Evolutionary conservation across 768 basidiomycete genomes (phyloP).

Genomic region (Paxillus involutus): DNA sequence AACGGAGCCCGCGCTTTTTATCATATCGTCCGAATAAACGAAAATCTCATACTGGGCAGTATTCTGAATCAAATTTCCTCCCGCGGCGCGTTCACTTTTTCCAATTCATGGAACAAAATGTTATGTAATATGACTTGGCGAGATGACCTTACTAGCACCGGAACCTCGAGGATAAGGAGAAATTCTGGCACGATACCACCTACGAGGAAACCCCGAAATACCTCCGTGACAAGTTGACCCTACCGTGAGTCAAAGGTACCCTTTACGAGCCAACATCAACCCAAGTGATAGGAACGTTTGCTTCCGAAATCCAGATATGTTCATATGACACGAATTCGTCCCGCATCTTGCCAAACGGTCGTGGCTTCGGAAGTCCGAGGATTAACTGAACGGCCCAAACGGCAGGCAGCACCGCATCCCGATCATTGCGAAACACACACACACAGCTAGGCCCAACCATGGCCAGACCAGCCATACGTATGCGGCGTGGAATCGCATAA

Average conservation of each 20-base stretch:
- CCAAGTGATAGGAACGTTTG: conserved; percentile 1
- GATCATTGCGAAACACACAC: not conserved
- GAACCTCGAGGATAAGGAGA: conserved; percentile 7
- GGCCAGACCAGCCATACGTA: not conserved
- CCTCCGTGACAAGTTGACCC: conserved; percentile 2
- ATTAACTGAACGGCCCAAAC: not conserved
- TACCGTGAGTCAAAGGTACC: too few species aligned
- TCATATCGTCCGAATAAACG: too few species aligned
- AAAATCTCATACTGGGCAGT: too few species aligned
- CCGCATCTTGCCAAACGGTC: not conserved
- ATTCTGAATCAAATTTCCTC: too few species aligned
- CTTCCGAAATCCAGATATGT: not conserved
- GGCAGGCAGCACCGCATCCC: not conserved
- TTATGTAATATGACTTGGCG: not conserved
- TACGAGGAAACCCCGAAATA: conserved; percentile 1
- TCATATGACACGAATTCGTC: not conserved
- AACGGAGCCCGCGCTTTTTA: too few species aligned
- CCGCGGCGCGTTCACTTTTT: too few species aligned
- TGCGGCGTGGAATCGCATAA: not conserved
- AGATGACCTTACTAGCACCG: not conserved
- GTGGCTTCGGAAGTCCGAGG: conserved; percentile 8
- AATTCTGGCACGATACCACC: not conserved
- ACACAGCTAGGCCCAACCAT: too few species aligned
- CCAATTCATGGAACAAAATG: too few species aligned
- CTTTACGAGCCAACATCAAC: not conserved